These are phyloP conservation scores for Ganoderma leucocontextum DNA, from an alignment of 1,284 basidiomycete genomes.

Conservation along the genomic window DNA sequence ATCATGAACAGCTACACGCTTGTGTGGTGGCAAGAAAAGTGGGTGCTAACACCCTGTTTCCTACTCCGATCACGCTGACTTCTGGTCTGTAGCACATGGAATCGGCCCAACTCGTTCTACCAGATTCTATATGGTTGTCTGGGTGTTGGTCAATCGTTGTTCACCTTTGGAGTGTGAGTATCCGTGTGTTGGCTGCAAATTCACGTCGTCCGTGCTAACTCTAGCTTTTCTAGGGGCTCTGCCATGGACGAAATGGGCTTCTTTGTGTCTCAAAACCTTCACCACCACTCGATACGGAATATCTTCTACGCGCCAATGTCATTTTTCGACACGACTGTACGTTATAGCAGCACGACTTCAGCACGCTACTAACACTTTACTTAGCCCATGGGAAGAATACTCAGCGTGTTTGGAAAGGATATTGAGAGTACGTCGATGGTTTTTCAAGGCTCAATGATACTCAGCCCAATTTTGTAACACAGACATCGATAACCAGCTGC, in stretches of 20 bases:
- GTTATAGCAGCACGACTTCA: constrained; percentile 19
- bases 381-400: constrained; percentile 69
- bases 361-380: neutral
- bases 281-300: constrained; percentile 60
- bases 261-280: constrained; percentile 66
- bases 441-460: too few relatives aligned
- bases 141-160: constrained; percentile 65
- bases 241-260: constrained; percentile 65
- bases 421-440: constrained; percentile 55
- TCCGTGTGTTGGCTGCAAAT: constrained; percentile 28
- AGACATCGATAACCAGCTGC: constrained; percentile 70
- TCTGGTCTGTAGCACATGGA: constrained; percentile 49
- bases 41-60: constrained; percentile 30
- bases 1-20: constrained; percentile 67
- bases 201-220: constrained; percentile 20
- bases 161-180: constrained; percentile 67
- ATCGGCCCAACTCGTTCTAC: constrained; percentile 66
- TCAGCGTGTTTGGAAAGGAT: constrained; percentile 72
- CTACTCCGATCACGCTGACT: constrained; percentile 20
- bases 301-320: constrained; percentile 76
- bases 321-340: constrained; percentile 74
- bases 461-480: constrained; percentile 2
- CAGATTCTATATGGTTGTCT: constrained; percentile 77
- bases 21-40: constrained; percentile 79
- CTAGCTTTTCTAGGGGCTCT: constrained; percentile 52